These are phyloP conservation scores for Venturia aucupariae DNA, from an alignment of 2,329 filamentous ascomycete species.

Conservation along the genomic window DNA sequence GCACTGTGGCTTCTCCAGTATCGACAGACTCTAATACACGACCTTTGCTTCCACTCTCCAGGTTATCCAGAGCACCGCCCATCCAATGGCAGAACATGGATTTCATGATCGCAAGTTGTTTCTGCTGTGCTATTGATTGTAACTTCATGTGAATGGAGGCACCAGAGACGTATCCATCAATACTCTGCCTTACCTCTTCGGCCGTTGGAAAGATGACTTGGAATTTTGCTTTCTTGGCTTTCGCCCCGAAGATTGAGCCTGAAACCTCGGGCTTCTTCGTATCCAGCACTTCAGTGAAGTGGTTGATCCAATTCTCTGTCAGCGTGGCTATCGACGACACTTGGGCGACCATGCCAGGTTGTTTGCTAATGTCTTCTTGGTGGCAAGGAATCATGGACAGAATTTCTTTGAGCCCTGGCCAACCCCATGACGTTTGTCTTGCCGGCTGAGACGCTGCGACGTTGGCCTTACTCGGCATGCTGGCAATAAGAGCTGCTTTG, in stretches of 20 bases:
- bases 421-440: slow-evolving; percentile 61
- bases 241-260: slow-evolving; percentile 2
- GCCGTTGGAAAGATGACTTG: slow-evolving; percentile 74
- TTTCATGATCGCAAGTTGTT: slow-evolving; percentile 63
- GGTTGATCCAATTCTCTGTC: slow-evolving; percentile 62
- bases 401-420: slow-evolving; percentile 55
- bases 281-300: slow-evolving; percentile 41
- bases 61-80: neutral
- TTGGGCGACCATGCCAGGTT: slow-evolving; percentile 46
- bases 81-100: slow-evolving; percentile 68
- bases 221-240: slow-evolving; percentile 39
- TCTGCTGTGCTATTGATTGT: slow-evolving; percentile 58
- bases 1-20: slow-evolving; percentile 24
- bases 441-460: slow-evolving; percentile 33
- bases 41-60: neutral
- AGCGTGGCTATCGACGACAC: slow-evolving; percentile 78
- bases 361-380: slow-evolving; percentile 24
- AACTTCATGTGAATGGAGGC: slow-evolving; percentile 75
- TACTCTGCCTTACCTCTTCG: slow-evolving; percentile 63
- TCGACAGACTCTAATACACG: slow-evolving; percentile 27
- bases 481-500: slow-evolving; percentile 64
- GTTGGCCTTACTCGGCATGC: slow-evolving; percentile 61
- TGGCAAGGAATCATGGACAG: slow-evolving; percentile 45
- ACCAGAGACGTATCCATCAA: slow-evolving; percentile 72
- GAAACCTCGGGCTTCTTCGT: slow-evolving; percentile 15